Evolutionary conservation across 2,329 filamentous ascomycete species (phyloP).

Genomic region (Pyrenophora tritici-repentis): DNA sequence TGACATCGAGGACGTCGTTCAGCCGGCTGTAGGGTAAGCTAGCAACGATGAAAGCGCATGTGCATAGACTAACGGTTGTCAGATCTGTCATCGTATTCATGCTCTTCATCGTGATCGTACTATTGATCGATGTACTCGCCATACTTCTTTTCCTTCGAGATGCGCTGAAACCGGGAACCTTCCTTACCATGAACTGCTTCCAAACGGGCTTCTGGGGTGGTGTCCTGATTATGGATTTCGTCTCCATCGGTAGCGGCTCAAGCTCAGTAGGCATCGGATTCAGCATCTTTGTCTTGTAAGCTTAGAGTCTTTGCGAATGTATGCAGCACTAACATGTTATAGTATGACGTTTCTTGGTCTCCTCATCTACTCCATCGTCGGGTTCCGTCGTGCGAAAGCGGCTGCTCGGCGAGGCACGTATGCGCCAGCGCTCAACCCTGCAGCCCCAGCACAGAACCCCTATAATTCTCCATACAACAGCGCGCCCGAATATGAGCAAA

Average conservation of each 20-base stretch:
- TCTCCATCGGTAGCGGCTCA: conserved; percentile 27
- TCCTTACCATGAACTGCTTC: conserved; percentile 44
- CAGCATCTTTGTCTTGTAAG: conserved; percentile 44
- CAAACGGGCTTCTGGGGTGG: conserved; percentile 45
- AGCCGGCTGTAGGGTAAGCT: conserved; percentile 32
- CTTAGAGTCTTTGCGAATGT: neutral
- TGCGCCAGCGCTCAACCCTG: conserved; percentile 39
- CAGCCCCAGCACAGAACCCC: conserved; percentile 15
- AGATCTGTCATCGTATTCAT: conserved; percentile 42
- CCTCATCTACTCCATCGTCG: conserved; percentile 48
- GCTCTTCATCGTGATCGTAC: conserved; percentile 38
- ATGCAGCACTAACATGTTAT: conserved; percentile 8
- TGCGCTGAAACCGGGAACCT: conserved; percentile 37
- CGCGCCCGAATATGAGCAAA: conserved; percentile 27
- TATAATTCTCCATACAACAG: conserved; percentile 24
- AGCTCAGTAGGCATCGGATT: conserved; percentile 33
- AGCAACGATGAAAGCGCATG: neutral
- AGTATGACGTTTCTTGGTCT: conserved; percentile 46
- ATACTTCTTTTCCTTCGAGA: conserved; percentile 44
- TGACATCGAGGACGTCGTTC: conserved; percentile 20
- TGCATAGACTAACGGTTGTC: conserved; percentile 21
- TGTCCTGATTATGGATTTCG: conserved; percentile 40
- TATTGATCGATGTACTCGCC: conserved; percentile 43
- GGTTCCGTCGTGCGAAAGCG: conserved; percentile 45
- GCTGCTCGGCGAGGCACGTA: conserved; percentile 42